Conservation (phyloP, 345 rosid species). For the Barbarea vulgaris region DNA sequence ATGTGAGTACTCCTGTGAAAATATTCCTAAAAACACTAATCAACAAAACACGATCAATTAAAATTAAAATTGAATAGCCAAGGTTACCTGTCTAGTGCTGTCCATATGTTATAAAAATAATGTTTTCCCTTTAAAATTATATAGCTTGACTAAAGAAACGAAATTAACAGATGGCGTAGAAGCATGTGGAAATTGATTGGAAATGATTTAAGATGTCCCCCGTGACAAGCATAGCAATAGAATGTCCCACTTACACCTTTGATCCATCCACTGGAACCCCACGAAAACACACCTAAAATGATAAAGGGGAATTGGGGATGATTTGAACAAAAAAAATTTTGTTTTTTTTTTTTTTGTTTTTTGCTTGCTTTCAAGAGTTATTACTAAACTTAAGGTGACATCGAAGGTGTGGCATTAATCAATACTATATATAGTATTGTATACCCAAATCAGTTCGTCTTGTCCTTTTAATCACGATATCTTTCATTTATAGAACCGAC, state of each 20-base stretch:
- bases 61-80: slow-evolving; percentile 2
- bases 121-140: slow-evolving; percentile 10
- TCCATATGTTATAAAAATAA: slow-evolving; percentile 8
- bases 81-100: slow-evolving; percentile 30
- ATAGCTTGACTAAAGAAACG: not conserved
- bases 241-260: slow-evolving; percentile 35
- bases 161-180: slow-evolving; percentile 30
- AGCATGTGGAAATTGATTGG: slow-evolving; percentile 39
- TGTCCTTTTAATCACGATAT: not conserved
- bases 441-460: not conserved
- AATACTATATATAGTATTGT: not conserved
- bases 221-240: slow-evolving; percentile 45
- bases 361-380: not conserved
- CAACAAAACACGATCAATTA: slow-evolving; percentile 15
- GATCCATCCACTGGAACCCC: slow-evolving; percentile 25
- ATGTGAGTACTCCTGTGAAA: slow-evolving; percentile 27
- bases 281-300: slow-evolving; percentile 4
- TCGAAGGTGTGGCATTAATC: not conserved
- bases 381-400: slow-evolving; percentile 3
- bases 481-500: not conserved
- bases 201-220: slow-evolving; percentile 37
- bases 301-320: not conserved
- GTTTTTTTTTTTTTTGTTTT: not conserved
- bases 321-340: not conserved
- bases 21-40: slow-evolving; percentile 18